Conservation (phyloP, 257 asterid species). For the Nicotiana tabacum region DNA sequence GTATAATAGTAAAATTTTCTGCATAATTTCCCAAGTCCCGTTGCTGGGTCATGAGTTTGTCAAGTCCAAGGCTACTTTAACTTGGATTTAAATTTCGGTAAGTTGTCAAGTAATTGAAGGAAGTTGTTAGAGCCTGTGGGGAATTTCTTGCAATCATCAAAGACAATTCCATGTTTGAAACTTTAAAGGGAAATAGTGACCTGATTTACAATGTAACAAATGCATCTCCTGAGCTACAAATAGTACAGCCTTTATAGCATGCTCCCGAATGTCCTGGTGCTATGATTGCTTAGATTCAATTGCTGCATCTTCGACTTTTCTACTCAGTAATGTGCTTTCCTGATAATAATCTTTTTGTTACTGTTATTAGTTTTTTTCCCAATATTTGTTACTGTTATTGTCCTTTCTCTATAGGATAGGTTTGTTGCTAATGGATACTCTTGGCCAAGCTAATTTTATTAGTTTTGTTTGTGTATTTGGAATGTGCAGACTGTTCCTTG, state of each 20-base stretch:
- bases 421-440: not conserved
- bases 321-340: not conserved
- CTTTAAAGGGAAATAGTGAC: not conserved
- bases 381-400: not conserved
- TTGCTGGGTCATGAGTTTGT: not conserved
- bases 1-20: not conserved
- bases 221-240: not conserved
- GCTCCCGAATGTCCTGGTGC: not conserved
- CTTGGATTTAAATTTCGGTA: not conserved
- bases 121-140: not conserved
- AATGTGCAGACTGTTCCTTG: slow-evolving; percentile 78
- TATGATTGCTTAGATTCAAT: not conserved
- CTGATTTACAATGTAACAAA: not conserved
- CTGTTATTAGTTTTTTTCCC: not conserved
- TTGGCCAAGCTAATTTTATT: not conserved
- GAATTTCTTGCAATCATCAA: not conserved
- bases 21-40: not conserved
- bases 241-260: not conserved
- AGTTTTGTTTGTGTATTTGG: not conserved
- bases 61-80: not conserved
- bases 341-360: not conserved
- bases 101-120: not conserved
- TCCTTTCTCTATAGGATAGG: not conserved
- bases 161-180: not conserved
- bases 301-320: not conserved